Evolutionary conservation across 352 stramenopile species (phyloP).

Genomic region (Plasmopara halstedii): DNA sequence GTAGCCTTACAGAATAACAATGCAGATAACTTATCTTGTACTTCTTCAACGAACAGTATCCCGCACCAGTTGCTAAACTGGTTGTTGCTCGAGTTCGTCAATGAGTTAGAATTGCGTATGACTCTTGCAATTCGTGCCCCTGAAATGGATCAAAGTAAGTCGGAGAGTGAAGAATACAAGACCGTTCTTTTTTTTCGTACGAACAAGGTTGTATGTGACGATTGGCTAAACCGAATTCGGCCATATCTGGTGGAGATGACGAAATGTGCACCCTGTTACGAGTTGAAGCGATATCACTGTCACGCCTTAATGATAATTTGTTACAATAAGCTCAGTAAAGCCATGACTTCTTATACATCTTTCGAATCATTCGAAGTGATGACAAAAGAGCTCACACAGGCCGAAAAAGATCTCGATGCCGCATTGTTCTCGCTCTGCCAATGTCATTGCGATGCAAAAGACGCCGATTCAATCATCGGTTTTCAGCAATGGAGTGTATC

Average conservation of each 20-base stretch:
- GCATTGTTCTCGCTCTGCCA: conserved; percentile 38
- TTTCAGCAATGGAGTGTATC: conserved; percentile 35
- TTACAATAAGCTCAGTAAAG: conserved; percentile 30
- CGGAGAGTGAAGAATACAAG: conserved; percentile 43
- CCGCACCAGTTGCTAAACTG: conserved; percentile 20
- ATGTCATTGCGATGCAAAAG: conserved; percentile 41
- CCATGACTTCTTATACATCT: conserved; percentile 15
- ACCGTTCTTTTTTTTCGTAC: conserved; percentile 45
- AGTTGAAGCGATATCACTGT: conserved; percentile 36
- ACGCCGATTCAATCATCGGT: conserved; percentile 42
- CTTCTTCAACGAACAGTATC: neutral
- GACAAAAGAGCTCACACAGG: conserved; percentile 21
- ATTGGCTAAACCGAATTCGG: conserved; percentile 60
- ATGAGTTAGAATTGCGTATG: conserved; percentile 41
- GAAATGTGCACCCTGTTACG: conserved; percentile 12
- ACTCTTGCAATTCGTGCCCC: conserved; percentile 18
- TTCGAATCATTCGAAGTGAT: conserved; percentile 9
- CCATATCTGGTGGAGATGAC: conserved; percentile 44
- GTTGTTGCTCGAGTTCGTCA: conserved; percentile 51
- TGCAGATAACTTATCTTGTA: neutral
- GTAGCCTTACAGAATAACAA: conserved; percentile 1
- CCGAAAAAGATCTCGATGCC: conserved; percentile 35
- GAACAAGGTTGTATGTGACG: conserved; percentile 61
- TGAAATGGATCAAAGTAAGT: conserved; percentile 15
- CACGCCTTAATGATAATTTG: conserved; percentile 30